Conservation (phyloP, 164 flowering plant species). For the Buxus sempervirens region DNA sequence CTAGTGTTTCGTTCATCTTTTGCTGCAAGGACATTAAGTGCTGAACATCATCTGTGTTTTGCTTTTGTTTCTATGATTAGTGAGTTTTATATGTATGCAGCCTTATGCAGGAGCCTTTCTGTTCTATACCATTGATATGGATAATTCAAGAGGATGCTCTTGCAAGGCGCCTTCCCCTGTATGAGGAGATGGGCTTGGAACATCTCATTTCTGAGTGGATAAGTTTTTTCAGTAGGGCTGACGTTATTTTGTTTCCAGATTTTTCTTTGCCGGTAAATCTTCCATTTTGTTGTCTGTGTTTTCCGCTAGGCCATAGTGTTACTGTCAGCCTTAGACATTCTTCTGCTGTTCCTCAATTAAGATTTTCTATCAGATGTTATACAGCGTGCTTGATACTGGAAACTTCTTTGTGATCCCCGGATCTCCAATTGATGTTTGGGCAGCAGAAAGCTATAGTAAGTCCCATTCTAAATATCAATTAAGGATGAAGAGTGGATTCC, state of each 20-base stretch:
- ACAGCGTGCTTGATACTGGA: conserved; percentile 85
- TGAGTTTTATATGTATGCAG: conserved; percentile 86
- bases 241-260: conserved; percentile 79
- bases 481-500: conserved; percentile 48
- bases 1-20: neutral
- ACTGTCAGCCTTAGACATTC: neutral
- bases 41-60: conserved; percentile 7
- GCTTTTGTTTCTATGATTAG: conserved; percentile 33
- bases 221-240: conserved; percentile 70
- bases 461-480: conserved; percentile 55
- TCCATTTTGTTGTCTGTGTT: conserved; percentile 2
- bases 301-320: neutral
- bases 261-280: conserved; percentile 69
- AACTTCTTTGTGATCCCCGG: conserved; percentile 96
- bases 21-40: neutral
- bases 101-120: conserved; percentile 99
- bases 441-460: conserved; percentile 62
- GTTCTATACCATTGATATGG: conserved; percentile 89
- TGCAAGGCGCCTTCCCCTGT: conserved; percentile 64
- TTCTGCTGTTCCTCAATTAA: conserved; percentile 16
- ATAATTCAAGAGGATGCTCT: conserved; percentile 82
- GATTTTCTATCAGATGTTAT: conserved; percentile 69
- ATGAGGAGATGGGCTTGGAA: conserved; percentile 61
- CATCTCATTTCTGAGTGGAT: conserved; percentile 72
- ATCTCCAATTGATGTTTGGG: conserved; percentile 83